Evolutionary conservation across 2,329 filamentous ascomycete species (phyloP), one percentile per base, ranked within the genome.

Genomic region (Diaporthe nobilis): DNA sequence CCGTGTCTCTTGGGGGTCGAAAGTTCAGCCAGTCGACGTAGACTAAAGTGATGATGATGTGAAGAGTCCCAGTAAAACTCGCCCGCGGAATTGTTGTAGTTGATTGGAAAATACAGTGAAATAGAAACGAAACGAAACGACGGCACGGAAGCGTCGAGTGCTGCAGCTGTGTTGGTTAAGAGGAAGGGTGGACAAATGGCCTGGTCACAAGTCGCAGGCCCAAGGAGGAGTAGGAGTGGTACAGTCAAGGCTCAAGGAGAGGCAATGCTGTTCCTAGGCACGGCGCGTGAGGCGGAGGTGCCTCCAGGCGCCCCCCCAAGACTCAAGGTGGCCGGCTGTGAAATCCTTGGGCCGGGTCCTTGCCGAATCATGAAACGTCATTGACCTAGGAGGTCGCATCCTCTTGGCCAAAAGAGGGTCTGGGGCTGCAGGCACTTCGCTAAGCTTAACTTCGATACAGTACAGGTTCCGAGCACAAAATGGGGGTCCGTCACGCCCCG

Each of bases 341-440:
- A 73, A 65, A 55, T 55, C 58, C 61, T 63, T 73, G 61, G 49
- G 44, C 57, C 44, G 58, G 58, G n/a, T 13, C 58, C 58, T 55
- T 61, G 39, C 71, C 71, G 47, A 65, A 73, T 73, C 71, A 53
- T 73, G 71, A 73, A 73, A 73, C 71, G 58, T 60, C 53, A 72
- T 22, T 49, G 70, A 49, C 70, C 70, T 73, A 73, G 49, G 34
- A 61, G 58, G 71, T 63, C 34, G 25, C 71, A 63, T 25, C 71
- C 71, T 61, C 71, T 63, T 25, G 55, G 51, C 28, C 34, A 63
- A 73, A 73, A 65, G 71, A 73, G 71, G 71, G 71, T 65, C 71
- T 65, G 71, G 58, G 71, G 47, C 60, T 71, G 71, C 58, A 51
- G 71, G 71, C 71, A 73, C 47, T 63, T 65, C 39, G 58, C 71